Evolutionary conservation across 225 moss, liverwort and hornwort genomes (phyloP), one percentile per base, ranked within the genome.

Genomic region (Physcomitrellopsis africana): DNA sequence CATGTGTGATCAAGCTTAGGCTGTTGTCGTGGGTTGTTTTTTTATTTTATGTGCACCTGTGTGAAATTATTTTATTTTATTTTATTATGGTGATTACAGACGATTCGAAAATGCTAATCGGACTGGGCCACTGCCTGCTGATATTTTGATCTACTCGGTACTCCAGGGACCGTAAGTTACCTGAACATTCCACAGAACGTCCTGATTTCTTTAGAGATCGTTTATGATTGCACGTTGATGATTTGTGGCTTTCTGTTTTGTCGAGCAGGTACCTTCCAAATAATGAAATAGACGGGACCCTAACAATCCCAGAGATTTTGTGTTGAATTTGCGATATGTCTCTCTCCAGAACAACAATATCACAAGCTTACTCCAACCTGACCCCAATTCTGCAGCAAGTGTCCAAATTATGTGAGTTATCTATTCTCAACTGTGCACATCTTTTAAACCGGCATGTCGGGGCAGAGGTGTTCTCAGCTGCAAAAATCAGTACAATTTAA

Each of bases 221-320:
- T 7, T 46, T 45, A 65, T 27, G 5, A 11, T 56, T 64, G 0
- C 11, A 0, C 16, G 48, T 72, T 18, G 26, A 11, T 63, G 20
- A 51, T 51, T 53, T 42, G 20, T 18, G 49, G 5, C 37, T 17
- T 10, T 17, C 22, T 81, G 32, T 62, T 49, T 48, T 48, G 12
- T 26, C 68, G 16, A 47, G 23, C 76, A 94, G 94, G 72, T 84
- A 78, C 64, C 67, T 92, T 12, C 64, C 53, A 32, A 26, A 3
- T 41, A 96, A 96, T 65, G 2, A 76, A 6, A 17, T 96, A 52
- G 89, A 53, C 77, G 93, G 89, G 18, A 76, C 44, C 29, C 82
- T 96, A 45, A 71, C 22, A n/a, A 15, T 55, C 8, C 42, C 92
- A 65, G 0, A 0, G 8, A 0, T 44, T 23, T 10, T 54, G 69